Base-by-base conservation (phyloP, 2,329 filamentous ascomycete species). In the Phialophora macrospora region DNA sequence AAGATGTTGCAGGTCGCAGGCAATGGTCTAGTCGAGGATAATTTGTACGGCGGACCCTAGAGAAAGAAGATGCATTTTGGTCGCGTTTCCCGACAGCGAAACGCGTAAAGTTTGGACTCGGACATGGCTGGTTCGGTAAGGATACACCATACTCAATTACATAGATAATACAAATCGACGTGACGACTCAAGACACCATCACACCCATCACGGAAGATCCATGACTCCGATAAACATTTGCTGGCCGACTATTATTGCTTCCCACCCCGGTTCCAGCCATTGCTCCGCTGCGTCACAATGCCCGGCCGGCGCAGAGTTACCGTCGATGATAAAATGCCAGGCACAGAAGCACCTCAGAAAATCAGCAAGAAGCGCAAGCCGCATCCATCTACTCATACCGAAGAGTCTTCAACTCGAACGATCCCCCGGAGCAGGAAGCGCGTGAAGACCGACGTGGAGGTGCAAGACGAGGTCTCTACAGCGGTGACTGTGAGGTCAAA, bases 311-410 rank as follows among this genome's bases (percentile, higher is more conserved):
- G 65, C 34, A 61, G 59, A 46, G 28, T 54, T 38, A 38, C 12
- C 4, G 5, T 34, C 12, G 58, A 46, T 46, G 32, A 24, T 48
- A 14, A 34, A 12, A 7, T 28, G 17, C 26, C 38, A 12, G 9
- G 12, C 11, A 24, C 54, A 58, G 38, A 24, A 55, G 28, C 17
- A 22, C 28, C 28, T 14, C 56, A 3, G 2, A 54, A 46, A 4
- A 30, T 26, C 24, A 56, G 28, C 52, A 62, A 34, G 34, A 68
- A 68, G 49, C 66, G 66, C 17, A 68, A 68, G 60, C 59, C 59
- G 28, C 55, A 8, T 32, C 17, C 56, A 54, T 6, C 22, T 22
- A 12, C 6, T 24, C 22, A 22, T 41, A 6, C 38, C 7, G 24
- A 63, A 30, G 32, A 54, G 24, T 28, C 41, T 26, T 28, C 20